These are phyloP conservation scores for Tetraselmis striata DNA, from an alignment of 139 green algal genomes.

Conservation along the genomic window DNA sequence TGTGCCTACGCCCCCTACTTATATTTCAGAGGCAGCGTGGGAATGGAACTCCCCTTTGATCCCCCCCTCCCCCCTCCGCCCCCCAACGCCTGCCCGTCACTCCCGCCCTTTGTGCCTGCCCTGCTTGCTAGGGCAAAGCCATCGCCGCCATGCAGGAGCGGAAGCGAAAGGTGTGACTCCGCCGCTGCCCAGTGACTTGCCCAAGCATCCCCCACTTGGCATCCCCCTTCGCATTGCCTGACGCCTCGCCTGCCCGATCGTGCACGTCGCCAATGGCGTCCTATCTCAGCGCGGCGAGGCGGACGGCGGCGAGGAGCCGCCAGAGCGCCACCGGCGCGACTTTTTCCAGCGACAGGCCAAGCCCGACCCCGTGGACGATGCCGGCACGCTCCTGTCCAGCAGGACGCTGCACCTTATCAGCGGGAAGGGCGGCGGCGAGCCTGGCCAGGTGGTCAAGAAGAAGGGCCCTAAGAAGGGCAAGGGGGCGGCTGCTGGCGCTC, in stretches of 20 bases:
- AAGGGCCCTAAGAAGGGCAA: no score
- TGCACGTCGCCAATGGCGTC: no score
- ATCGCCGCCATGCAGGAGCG: conserved; percentile 50
- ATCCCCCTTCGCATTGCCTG: no score
- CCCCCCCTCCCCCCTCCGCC: no score
- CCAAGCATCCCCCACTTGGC: no score
- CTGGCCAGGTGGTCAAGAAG: not conserved
- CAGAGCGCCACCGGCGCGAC: conserved; percentile 14
- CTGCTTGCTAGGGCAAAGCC: conserved; percentile 41
- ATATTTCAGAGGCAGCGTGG: conserved; percentile 5
- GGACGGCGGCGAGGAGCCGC: not conserved
- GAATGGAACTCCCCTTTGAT: no score
- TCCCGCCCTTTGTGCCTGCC: no score
- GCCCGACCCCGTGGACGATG: conserved; percentile 41
- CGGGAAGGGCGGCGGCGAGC: not conserved
- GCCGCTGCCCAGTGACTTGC: no score
- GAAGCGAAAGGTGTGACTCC: conserved; percentile 41
- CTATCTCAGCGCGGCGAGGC: not conserved
- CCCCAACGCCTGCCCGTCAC: no score
- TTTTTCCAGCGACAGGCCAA: conserved; percentile 56
- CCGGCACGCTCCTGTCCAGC: not conserved
- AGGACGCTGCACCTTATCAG: not conserved
- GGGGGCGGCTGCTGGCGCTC: no score
- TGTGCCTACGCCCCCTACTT: not conserved
- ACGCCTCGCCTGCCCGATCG: no score